Conservation (phyloP, 805 yeast genomes). For the Millerago galiae region DNA sequence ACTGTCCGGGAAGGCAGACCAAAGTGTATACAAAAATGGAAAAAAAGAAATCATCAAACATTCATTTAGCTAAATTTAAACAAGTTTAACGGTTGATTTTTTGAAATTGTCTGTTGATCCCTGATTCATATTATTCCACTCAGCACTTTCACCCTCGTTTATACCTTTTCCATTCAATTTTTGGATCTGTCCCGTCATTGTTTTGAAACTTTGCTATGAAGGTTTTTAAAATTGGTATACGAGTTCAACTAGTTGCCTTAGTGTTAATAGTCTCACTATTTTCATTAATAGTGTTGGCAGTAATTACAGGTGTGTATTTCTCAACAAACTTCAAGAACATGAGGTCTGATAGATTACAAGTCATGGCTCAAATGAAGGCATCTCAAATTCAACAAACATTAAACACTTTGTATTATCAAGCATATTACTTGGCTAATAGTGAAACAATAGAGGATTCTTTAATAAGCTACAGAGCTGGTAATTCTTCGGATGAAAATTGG, state of each 20-base stretch:
- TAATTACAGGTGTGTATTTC: slow-evolving; percentile 72
- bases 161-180: not conserved
- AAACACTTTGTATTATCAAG: slow-evolving; percentile 59
- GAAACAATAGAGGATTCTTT: slow-evolving; percentile 57
- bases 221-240: slow-evolving; percentile 44
- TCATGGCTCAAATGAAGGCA: slow-evolving; percentile 75
- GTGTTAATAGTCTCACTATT: slow-evolving; percentile 65
- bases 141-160: not conserved
- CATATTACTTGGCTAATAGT: slow-evolving; percentile 55
- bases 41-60: too few species aligned
- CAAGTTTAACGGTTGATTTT: too few species aligned
- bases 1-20: too few species aligned
- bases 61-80: too few species aligned
- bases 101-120: too few species aligned
- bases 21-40: too few species aligned
- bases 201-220: slow-evolving; percentile 1
- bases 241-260: slow-evolving; percentile 67
- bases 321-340: slow-evolving; percentile 52
- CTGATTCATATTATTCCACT: too few species aligned
- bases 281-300: slow-evolving; percentile 65
- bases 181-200: not conserved
- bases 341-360: slow-evolving; percentile 65
- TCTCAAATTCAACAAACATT: slow-evolving; percentile 71
- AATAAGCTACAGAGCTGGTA: slow-evolving; percentile 65
- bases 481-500: slow-evolving; percentile 47